Base-by-base conservation (phyloP, 495 filamentous ascomycete species). In the Aspergillus asperescens region DNA sequence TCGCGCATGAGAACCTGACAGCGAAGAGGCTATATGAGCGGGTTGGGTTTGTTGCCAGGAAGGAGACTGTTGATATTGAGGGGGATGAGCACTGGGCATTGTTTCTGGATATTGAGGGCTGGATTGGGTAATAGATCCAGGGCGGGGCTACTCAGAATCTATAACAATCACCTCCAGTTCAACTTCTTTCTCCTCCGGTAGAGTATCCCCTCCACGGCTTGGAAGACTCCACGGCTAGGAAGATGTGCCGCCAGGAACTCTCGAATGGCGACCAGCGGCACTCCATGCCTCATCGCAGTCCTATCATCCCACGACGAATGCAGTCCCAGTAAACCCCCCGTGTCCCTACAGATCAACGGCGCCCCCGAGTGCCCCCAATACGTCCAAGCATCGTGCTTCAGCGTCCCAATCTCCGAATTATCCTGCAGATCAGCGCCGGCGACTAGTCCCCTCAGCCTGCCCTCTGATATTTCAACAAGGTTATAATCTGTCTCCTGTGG, bases 351-450 rank as follows among this genome's bases (percentile, higher is more conserved):
- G 0, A 52, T 5, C 39, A 52, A 16, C 16, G 49, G 49, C 19
- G 49, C 49, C 12, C 49, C 49, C 5, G 49, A 52, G 10, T 52
- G 49, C 1, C 49, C 49, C 49, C 49, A 52, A 28, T 52, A 52
- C 18, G 49, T 52, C 49, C 49, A 52, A 4, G 49, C 49, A 43
- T 52, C 49, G 15, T 52, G 49, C 49, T 24, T 52, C 38, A 52
- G 12, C 28, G 49, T 43, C 27, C 49, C 49, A 25, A 52, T 52
- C 18, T 52, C 49, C 38, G 38, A 34, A 15, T 52, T 52, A 43
- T 43, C 49, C 28, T 52, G 49, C n/a, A 39, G 49, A 24, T 52
- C 49, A 7, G 38, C 39, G 1, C 49, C 38, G 2, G 49, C 16
- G 5, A 52, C 28, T 10, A 52, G 13, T 7, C 49, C 49, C 12